Conservation (phyloP, 768 basidiomycete species). For the Mycena pura region DNA sequence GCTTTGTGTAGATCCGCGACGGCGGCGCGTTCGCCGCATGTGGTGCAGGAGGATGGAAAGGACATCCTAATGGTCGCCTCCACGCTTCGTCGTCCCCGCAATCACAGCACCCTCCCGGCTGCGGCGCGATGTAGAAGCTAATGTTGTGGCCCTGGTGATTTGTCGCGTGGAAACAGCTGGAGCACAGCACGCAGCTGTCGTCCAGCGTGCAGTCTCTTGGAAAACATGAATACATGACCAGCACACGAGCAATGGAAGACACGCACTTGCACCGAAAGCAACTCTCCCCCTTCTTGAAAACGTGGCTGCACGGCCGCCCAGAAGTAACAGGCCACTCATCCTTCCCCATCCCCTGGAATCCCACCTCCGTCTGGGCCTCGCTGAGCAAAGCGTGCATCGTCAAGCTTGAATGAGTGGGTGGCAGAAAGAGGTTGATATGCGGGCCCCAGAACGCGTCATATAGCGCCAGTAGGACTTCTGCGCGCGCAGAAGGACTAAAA, state of each 20-base stretch:
- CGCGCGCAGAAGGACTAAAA: constrained; percentile 75
- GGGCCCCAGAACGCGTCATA: constrained; percentile 86
- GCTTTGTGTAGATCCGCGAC: constrained; percentile 48
- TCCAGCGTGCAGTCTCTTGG: constrained; percentile 89
- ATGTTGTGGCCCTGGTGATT: constrained; percentile 89
- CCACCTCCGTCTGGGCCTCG: constrained; percentile 68
- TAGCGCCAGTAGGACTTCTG: constrained; percentile 82
- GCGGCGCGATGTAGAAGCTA: constrained; percentile 91
- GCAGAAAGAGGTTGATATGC: constrained; percentile 75
- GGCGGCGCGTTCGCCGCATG: constrained; percentile 34
- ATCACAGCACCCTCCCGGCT: constrained; percentile 93
- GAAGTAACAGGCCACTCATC: constrained; percentile 64
- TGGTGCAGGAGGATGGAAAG: constrained; percentile 71
- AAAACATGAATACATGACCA: not conserved
- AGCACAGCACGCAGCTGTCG: constrained; percentile 89
- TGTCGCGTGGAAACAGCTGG: constrained; percentile 89
- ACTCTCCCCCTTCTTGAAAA: constrained; percentile 90
- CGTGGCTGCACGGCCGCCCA: constrained; percentile 82
- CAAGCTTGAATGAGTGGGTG: constrained; percentile 64
- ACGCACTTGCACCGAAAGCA: constrained; percentile 95
- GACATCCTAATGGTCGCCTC: constrained; percentile 70
- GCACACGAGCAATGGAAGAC: not conserved
- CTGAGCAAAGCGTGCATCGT: constrained; percentile 70
- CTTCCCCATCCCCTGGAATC: constrained; percentile 64
- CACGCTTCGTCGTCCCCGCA: constrained; percentile 94